Percentiles rank a stretch among this genome's conserved stretches.
These are phyloP conservation scores for Glycyrrhiza uralensis DNA, from an alignment of 306 rosid species.

Conservation along the genomic window DNA sequence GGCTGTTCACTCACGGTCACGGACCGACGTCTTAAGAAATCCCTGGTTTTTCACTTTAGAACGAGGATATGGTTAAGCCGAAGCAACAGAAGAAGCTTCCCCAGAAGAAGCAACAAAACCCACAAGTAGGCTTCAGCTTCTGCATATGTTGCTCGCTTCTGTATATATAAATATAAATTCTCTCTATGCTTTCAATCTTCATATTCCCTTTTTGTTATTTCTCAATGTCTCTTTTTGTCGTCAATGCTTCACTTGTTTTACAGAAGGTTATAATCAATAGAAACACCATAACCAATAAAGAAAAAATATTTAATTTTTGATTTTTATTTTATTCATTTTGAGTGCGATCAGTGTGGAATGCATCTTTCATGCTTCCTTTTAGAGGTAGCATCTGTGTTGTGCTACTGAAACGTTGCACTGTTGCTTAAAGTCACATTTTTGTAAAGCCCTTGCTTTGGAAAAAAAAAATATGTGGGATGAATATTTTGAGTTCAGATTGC, in stretches of 20 bases:
- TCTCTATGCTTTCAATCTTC: not conserved
- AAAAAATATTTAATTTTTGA: not conserved
- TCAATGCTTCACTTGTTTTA: not conserved
- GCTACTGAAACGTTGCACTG: not conserved
- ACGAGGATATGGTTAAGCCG: constrained; percentile 38
- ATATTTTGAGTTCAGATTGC: constrained; percentile 16
- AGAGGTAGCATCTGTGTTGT: not conserved
- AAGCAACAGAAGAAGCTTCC: constrained; percentile 47
- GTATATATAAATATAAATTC: no score
- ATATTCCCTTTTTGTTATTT: not conserved
- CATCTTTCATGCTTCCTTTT: not conserved
- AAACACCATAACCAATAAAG: no score
- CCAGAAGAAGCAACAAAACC: constrained; percentile 34
- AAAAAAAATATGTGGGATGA: not conserved
- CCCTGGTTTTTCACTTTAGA: constrained; percentile 9
- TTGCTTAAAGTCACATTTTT: not conserved
- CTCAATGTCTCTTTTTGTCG: not conserved
- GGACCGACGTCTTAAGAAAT: not conserved
- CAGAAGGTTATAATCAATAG: not conserved
- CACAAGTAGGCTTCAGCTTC: constrained; percentile 26
- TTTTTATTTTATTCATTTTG: no score
- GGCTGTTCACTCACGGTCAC: not conserved
- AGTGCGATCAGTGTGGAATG: not conserved
- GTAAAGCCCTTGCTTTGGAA: not conserved
- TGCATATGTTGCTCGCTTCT: not conserved